These are phyloP conservation scores for Lentinus tigrinus DNA, from an alignment of 768 basidiomycete genomes.

Conservation along the genomic window DNA sequence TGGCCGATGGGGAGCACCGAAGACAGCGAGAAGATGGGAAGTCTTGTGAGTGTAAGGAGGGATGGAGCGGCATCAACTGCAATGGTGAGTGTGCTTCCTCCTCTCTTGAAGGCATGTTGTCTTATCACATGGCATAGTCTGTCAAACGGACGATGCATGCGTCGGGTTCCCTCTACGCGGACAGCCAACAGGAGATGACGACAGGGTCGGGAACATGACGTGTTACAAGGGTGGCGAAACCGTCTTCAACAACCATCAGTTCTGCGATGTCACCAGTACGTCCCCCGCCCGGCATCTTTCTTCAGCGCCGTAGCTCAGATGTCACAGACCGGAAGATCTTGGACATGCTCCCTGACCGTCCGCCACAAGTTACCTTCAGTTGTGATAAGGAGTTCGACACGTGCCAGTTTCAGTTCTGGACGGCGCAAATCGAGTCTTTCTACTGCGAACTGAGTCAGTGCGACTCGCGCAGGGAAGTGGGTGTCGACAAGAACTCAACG, in stretches of 20 bases:
- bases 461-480: slow-evolving; percentile 42
- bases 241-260: slow-evolving; percentile 94
- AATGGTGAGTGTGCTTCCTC: slow-evolving; percentile 62
- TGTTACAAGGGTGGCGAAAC: slow-evolving; percentile 94
- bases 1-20: slow-evolving; percentile 86
- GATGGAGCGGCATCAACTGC: slow-evolving; percentile 96
- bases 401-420: slow-evolving; percentile 99
- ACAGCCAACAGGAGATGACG: slow-evolving; percentile 36
- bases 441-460: slow-evolving; percentile 87
- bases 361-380: slow-evolving; percentile 95
- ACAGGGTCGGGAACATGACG: slow-evolving; percentile 66
- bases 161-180: slow-evolving; percentile 68
- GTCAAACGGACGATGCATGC: slow-evolving; percentile 80
- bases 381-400: slow-evolving; percentile 64
- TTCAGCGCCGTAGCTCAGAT: background rate
- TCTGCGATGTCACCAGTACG: slow-evolving; percentile 98
- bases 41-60: slow-evolving; percentile 87
- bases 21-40: slow-evolving; percentile 74
- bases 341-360: slow-evolving; percentile 86
- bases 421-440: slow-evolving; percentile 90
- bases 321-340: slow-evolving; percentile 86
- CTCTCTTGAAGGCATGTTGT: background rate
- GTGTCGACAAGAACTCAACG: slow-evolving; percentile 70
- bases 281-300: slow-evolving; percentile 6
- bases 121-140: slow-evolving; percentile 52